Base-by-base conservation (phyloP, 2,329 filamentous ascomycete genomes). In the Tolypocladium cylindrosporum region DNA sequence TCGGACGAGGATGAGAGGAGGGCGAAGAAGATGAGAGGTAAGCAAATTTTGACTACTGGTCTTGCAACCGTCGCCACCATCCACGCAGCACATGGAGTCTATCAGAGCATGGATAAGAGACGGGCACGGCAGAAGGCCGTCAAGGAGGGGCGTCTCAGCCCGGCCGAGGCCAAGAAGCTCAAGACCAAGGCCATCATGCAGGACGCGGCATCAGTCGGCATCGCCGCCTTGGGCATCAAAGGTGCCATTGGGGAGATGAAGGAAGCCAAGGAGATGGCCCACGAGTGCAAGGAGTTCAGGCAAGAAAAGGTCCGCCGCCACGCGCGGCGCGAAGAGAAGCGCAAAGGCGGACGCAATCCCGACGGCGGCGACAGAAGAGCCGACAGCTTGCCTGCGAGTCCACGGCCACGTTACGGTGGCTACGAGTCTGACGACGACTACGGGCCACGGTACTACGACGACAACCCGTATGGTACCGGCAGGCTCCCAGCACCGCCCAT, bases 1-100 rank as follows among this genome's bases (percentile, higher is more conserved):
- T 84, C 82, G 61, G 78, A 80, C 21, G 79, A 81, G 27, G 82
- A 85, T 62, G 75, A 78, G 67, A 82, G 76, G 68, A 74, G 73
- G 61, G 75, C 75, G 42, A 79, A 75, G 69, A 83, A 81, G 69
- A 81, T 84, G 75, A 80, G 75, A 81, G 80, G 81, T 82, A 84
- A 84, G 78, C 81, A 83, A 75, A 64, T 83, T 60, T 62, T 85
- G 58, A 83, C 79, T 57, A 78, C 80, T 9, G 81, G 80, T 53
- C 71, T 84, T 58, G 82, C 82, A 57, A 75, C 79, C 56, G 79
- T 83, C 61, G 81, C 82, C 66, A 84, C 80, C 63, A 82, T 85
- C 64, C 81, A 84, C 69, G 82, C 82, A 63, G 80, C 79, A 63
- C 77, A 84, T 66, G 80, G 74, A 62, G 78, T 84, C 65, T 84